Evolutionary conservation across 768 basidiomycete species (phyloP).

Genomic region (Boletus edulis): DNA sequence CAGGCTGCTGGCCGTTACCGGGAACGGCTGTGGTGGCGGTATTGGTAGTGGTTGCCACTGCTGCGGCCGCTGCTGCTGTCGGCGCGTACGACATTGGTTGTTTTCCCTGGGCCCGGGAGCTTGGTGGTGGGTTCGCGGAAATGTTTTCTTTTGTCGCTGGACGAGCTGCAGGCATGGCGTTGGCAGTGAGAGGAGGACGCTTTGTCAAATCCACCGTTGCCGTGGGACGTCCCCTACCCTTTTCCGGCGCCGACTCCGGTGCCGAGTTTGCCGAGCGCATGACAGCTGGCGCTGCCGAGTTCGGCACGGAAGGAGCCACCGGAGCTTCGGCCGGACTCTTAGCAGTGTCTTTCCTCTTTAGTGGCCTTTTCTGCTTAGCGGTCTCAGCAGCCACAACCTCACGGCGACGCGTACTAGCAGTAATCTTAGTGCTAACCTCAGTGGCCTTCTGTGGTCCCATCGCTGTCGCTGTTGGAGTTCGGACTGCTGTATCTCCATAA

Average conservation of each 20-base stretch:
- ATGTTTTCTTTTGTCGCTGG: constrained; percentile 38
- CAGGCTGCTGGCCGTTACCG: constrained; percentile 32
- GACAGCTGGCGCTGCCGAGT: constrained; percentile 22
- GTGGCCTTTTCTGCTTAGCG: constrained; percentile 38
- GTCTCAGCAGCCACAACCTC: constrained; percentile 7
- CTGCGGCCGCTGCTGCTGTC: constrained; percentile 4
- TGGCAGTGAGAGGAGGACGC: constrained; percentile 38
- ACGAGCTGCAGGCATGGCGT: constrained; percentile 44
- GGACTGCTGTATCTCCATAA: constrained; percentile 35
- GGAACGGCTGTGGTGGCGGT: constrained; percentile 33
- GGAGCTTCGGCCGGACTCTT: constrained; percentile 23
- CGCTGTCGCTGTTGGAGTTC: constrained; percentile 2
- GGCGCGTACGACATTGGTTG: constrained; percentile 79
- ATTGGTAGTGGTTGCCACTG: constrained; percentile 27
- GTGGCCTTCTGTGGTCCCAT: constrained; percentile 8
- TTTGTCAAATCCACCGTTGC: constrained; percentile 35
- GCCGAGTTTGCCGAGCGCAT: constrained; percentile 27
- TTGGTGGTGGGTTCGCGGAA: constrained; percentile 50
- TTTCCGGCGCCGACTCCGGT: constrained; percentile 34
- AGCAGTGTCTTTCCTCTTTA: constrained; percentile 41
- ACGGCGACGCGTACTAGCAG: constrained; percentile 17
- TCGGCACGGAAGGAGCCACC: constrained; percentile 28
- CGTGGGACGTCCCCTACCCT: constrained; percentile 31
- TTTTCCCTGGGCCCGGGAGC: constrained; percentile 86
- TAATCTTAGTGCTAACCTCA: constrained; percentile 30